Evolutionary conservation across 2,329 filamentous ascomycete species (phyloP).

Genomic region (Fusarium robinianum): DNA sequence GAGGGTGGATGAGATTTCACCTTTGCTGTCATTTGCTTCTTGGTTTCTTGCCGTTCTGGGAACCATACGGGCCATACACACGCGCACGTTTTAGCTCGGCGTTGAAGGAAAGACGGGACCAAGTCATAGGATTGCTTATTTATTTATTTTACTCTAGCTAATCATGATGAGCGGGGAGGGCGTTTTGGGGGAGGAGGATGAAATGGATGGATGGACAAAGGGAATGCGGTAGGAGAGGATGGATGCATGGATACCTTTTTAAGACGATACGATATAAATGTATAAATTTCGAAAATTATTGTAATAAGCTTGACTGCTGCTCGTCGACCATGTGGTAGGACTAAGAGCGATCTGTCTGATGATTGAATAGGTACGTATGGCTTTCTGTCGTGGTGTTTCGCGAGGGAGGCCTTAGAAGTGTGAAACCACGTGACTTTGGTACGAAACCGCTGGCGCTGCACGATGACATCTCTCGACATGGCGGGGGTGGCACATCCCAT

Average conservation of each 20-base stretch:
- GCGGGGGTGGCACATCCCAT: slow-evolving; percentile 20
- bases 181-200: slow-evolving; percentile 23
- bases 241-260: slow-evolving; percentile 4
- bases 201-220: slow-evolving; percentile 7
- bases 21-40: slow-evolving; percentile 7
- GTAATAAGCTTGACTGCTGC: no score
- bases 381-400: neutral
- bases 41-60: slow-evolving; percentile 20
- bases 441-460: slow-evolving; percentile 12
- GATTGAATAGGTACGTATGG: neutral
- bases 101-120: slow-evolving; percentile 30
- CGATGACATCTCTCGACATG: slow-evolving; percentile 27
- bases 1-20: slow-evolving; percentile 13
- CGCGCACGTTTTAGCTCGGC: slow-evolving; percentile 33
- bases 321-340: no score
- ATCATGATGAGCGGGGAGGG: slow-evolving; percentile 28
- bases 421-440: slow-evolving; percentile 24
- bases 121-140: slow-evolving; percentile 22
- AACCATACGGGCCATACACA: slow-evolving; percentile 28
- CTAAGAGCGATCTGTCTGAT: slow-evolving; percentile 9
- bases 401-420: neutral
- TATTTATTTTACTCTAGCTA: slow-evolving; percentile 11
- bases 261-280: slow-evolving; percentile 32
- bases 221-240: slow-evolving; percentile 17
- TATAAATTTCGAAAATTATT: slow-evolving; percentile 20